A percentile compares a stretch with the other conserved stretches of the same genome.
phyloP scores from a whole-genome alignment of 1,139 yeast genomes.

The Yamadazyma buinensis region DNA sequence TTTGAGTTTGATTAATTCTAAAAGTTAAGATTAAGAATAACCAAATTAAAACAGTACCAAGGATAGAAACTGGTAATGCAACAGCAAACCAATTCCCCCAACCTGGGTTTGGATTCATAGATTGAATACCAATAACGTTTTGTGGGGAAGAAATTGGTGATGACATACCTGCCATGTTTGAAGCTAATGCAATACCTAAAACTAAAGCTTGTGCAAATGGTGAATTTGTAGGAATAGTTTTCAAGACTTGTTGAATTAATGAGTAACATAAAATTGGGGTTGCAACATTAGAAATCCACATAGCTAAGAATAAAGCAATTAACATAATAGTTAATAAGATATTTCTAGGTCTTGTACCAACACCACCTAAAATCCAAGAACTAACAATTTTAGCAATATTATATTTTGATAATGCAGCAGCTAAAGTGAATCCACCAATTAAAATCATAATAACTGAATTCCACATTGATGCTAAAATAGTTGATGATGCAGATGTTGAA shows the following conservation, averaged over 20 bases:
- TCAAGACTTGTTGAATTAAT: constrained; percentile 80
- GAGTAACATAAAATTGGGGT: constrained; percentile 92
- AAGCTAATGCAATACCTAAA: constrained; percentile 86
- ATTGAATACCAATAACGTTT: constrained; percentile 81
- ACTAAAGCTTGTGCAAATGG: constrained; percentile 80
- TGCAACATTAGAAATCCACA: constrained; percentile 97
- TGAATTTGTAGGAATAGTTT: constrained; percentile 76
- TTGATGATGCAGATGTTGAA: constrained; percentile 69
- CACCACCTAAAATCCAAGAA: constrained; percentile 71
- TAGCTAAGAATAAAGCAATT: constrained; percentile 79
- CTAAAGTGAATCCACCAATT: constrained; percentile 89
- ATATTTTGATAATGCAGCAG: constrained; percentile 89
- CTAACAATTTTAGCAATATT: constrained; percentile 84
- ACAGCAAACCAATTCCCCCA: constrained; percentile 95
- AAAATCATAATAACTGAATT: constrained; percentile 85
- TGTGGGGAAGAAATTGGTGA: constrained; percentile 97
- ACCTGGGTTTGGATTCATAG: constrained; percentile 86
- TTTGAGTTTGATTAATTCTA: constrained; percentile 47
- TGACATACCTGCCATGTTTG: constrained; percentile 93
- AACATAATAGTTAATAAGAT: constrained; percentile 78
- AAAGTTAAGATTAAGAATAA: constrained; percentile 63
- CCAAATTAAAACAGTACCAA: constrained; percentile 69
- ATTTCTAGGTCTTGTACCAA: constrained; percentile 81
- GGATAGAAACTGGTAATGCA: constrained; percentile 70
- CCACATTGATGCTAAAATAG: constrained; percentile 88